phyloP scores from a whole-genome alignment of 1,284 basidiomycete species.

The Boletellus deceptivus region DNA sequence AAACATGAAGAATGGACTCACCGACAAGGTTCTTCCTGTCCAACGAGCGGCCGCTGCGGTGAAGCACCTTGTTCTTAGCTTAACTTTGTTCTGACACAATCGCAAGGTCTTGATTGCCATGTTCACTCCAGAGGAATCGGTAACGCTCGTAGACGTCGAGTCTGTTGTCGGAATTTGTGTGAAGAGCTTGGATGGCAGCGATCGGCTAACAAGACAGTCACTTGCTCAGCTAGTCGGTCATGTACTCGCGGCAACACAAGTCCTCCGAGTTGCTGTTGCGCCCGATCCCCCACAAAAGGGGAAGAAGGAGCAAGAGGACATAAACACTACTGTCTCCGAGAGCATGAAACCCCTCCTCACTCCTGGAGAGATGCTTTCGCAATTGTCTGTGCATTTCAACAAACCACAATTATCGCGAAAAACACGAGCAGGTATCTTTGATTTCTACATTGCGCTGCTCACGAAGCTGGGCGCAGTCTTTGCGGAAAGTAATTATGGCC shows the following conservation, averaged over 20 bases:
- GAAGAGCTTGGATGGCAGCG: slow-evolving; percentile 78
- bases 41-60: slow-evolving; percentile 85
- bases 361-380: slow-evolving; percentile 77
- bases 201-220: slow-evolving; percentile 80
- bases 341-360: slow-evolving; percentile 73
- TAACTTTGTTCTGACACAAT: slow-evolving; percentile 9
- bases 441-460: slow-evolving; percentile 84
- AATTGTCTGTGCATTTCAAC: slow-evolving; percentile 80
- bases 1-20: slow-evolving; percentile 71
- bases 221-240: slow-evolving; percentile 82
- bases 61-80: slow-evolving; percentile 16
- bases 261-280: slow-evolving; percentile 54
- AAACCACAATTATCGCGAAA: slow-evolving; percentile 67
- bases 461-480: slow-evolving; percentile 74
- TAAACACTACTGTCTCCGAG: slow-evolving; percentile 51
- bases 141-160: slow-evolving; percentile 74
- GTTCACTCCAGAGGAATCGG: slow-evolving; percentile 57
- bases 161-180: slow-evolving; percentile 65
- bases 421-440: slow-evolving; percentile 82
- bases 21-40: slow-evolving; percentile 84
- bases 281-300: slow-evolving; percentile 58
- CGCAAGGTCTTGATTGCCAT: slow-evolving; percentile 63
- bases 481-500: slow-evolving; percentile 81
- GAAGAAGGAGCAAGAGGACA: slow-evolving; percentile 64
- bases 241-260: slow-evolving; percentile 83